Conservation (phyloP, 345 rosid genomes). For the Alliaria petiolata region DNA sequence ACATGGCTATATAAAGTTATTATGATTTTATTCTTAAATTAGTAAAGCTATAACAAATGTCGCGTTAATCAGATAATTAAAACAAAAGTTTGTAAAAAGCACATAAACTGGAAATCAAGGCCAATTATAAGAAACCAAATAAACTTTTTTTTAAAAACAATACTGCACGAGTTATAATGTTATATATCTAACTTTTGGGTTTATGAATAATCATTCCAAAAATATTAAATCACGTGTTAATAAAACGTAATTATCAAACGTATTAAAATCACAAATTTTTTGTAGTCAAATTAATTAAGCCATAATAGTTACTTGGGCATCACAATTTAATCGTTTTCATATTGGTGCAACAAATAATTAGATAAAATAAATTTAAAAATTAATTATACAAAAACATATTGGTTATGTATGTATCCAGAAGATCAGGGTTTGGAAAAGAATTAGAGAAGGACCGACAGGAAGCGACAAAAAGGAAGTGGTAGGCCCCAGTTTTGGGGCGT, state of each 20-base stretch:
- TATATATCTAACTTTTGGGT: neutral
- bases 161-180: conserved; percentile 2
- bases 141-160: conserved; percentile 16
- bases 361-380: neutral
- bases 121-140: conserved; percentile 7
- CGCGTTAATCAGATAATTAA: conserved; percentile 18
- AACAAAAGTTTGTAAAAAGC: conserved; percentile 13
- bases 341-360: neutral
- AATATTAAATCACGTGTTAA: conserved; percentile 12
- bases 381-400: neutral
- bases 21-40: conserved; percentile 12
- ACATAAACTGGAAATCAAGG: conserved; percentile 21
- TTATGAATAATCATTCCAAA: neutral
- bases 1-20: conserved; percentile 22
- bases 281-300: neutral
- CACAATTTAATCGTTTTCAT: neutral
- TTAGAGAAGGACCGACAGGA: conserved; percentile 25
- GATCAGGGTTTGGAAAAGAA: neutral
- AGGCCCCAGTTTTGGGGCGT: conserved; percentile 25
- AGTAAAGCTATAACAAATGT: conserved; percentile 22
- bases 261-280: neutral
- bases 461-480: conserved; percentile 28
- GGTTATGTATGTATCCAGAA: neutral
- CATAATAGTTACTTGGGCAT: neutral
- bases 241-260: neutral